These are phyloP conservation scores for Ceratocystis harringtonii DNA, from an alignment of 2,329 filamentous ascomycete species.

Conservation along the genomic window DNA sequence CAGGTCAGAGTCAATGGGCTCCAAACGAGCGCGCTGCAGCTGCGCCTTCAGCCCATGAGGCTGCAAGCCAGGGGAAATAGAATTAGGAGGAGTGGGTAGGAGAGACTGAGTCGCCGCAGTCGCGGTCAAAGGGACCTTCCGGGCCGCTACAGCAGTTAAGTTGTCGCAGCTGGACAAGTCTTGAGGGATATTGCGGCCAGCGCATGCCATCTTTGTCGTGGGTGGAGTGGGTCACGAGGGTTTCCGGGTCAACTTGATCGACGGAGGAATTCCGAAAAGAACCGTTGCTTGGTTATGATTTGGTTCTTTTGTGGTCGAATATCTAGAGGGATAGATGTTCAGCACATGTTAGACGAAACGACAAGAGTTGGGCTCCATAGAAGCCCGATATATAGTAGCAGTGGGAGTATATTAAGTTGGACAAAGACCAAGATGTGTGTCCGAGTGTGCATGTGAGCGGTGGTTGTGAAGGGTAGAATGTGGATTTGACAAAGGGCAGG, in stretches of 20 bases:
- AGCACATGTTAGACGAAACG: no score
- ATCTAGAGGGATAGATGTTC: no score
- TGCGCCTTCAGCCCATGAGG: constrained; percentile 65
- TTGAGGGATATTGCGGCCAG: constrained; percentile 52
- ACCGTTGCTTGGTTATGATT: not conserved
- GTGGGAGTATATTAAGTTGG: no score
- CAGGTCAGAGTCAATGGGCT: constrained; percentile 68
- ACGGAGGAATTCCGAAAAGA: not conserved
- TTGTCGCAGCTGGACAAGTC: constrained; percentile 49
- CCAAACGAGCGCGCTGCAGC: constrained; percentile 41
- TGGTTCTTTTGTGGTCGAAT: no score
- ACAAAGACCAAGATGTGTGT: no score
- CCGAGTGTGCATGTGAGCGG: not conserved
- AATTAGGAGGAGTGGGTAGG: constrained; percentile 86
- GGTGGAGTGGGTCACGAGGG: not conserved
- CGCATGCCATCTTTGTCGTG: constrained; percentile 33
- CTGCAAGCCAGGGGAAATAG: constrained; percentile 75
- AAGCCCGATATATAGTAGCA: no score
- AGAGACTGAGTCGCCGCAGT: constrained; percentile 40
- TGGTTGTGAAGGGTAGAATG: not conserved
- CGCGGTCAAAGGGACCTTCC: constrained; percentile 45
- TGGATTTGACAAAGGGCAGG: not conserved
- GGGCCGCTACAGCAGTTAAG: constrained; percentile 57
- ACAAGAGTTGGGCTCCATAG: no score
- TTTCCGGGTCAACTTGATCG: not conserved